phyloP scores from a whole-genome alignment of 108 stramenopile species.

The Skeletonema grethae region DNA sequence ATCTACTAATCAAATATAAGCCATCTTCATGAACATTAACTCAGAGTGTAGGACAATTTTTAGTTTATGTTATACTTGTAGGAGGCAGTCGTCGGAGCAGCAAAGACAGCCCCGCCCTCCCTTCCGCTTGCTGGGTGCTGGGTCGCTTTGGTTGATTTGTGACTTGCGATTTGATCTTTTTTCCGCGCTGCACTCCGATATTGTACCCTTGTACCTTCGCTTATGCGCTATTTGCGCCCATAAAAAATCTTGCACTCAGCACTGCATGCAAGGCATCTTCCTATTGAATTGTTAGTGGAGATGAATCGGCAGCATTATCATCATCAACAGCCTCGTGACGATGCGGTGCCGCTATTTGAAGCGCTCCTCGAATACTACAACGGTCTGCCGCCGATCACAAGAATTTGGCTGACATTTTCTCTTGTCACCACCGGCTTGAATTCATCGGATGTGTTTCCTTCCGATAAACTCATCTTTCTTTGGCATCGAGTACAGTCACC shows the following conservation, averaged over 20 bases:
- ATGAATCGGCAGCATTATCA: not conserved
- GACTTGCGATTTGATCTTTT: too few relatives aligned
- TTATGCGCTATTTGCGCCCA: too few relatives aligned
- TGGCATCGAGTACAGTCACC: conserved; percentile 25
- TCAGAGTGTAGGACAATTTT: too few relatives aligned
- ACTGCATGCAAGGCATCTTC: too few relatives aligned
- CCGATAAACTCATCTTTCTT: conserved; percentile 30
- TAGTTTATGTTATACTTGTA: too few relatives aligned
- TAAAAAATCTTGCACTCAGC: too few relatives aligned
- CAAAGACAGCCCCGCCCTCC: too few relatives aligned
- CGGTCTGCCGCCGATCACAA: conserved; percentile 30
- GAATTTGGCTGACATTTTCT: conserved; percentile 32
- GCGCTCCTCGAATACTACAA: conserved; percentile 31
- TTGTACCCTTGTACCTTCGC: too few relatives aligned
- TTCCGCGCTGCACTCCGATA: too few relatives aligned
- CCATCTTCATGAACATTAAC: not conserved
- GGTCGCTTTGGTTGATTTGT: too few relatives aligned
- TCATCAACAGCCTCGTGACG: not conserved
- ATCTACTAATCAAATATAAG: not conserved
- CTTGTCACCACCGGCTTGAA: conserved; percentile 22
- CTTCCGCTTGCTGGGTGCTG: too few relatives aligned
- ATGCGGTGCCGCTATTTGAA: conserved; percentile 14
- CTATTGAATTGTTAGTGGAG: not conserved
- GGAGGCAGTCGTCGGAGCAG: too few relatives aligned
- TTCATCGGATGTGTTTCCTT: conserved; percentile 28